Evolutionary conservation across 2,329 filamentous ascomycete species (phyloP).

Genomic region (Albifimbria verrucaria): DNA sequence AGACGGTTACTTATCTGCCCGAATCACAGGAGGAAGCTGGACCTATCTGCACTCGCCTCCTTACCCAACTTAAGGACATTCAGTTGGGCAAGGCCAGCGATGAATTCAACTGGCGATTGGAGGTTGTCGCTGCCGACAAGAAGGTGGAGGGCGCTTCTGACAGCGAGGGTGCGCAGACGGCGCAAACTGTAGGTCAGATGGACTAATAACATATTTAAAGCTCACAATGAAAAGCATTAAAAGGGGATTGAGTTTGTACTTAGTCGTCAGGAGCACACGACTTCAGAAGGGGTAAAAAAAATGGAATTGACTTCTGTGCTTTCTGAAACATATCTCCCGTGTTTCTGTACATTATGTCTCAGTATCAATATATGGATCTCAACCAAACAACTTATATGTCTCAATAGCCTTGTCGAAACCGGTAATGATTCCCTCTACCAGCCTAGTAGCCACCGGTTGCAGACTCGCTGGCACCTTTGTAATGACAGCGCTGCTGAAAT

Average conservation of each 20-base stretch:
- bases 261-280: no score
- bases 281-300: neutral
- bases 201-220: constrained; percentile 17
- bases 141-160: constrained; percentile 30
- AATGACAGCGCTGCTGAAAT: constrained; percentile 34
- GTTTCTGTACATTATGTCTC: no score
- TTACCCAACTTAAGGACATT: constrained; percentile 77
- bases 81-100: constrained; percentile 80
- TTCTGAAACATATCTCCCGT: no score
- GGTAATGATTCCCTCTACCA: constrained; percentile 35
- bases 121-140: constrained; percentile 42
- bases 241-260: neutral
- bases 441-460: constrained; percentile 24
- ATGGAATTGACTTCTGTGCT: no score
- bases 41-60: constrained; percentile 66
- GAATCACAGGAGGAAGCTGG: constrained; percentile 65
- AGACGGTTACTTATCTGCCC: constrained; percentile 55
- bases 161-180: constrained; percentile 15
- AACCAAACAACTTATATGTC: constrained; percentile 20
- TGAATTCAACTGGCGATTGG: constrained; percentile 66
- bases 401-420: constrained; percentile 36
- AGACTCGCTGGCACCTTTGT: constrained; percentile 35
- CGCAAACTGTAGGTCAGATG: constrained; percentile 30
- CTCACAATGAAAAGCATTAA: neutral
- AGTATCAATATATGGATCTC: no score